Evolutionary conservation across 2,329 filamentous ascomycete species (phyloP).

Genomic region (Pseudogymnoascus sp.): DNA sequence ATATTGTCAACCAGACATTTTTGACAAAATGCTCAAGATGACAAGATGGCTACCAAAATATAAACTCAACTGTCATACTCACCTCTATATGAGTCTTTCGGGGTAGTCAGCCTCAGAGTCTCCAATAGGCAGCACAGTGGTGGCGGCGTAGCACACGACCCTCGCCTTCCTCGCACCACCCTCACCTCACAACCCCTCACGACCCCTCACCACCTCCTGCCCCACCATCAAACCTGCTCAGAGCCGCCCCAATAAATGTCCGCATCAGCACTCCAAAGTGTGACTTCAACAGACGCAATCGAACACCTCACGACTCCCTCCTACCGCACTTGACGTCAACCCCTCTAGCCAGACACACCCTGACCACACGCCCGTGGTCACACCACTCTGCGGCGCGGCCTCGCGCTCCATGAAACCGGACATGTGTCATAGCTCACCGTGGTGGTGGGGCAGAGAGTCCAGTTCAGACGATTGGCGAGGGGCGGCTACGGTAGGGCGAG

Average conservation of each 20-base stretch:
- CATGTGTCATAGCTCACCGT: background rate
- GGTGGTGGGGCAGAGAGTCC: background rate
- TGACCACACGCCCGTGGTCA: background rate
- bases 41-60: background rate
- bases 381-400: background rate
- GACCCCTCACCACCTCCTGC: background rate
- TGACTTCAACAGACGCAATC: background rate
- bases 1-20: background rate
- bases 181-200: background rate
- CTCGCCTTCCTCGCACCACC: background rate
- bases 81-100: background rate
- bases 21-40: background rate
- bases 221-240: background rate
- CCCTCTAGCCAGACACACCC: background rate
- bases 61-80: background rate
- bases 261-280: background rate
- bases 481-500: background rate
- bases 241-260: background rate
- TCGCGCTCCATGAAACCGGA: slow-evolving; percentile 1
- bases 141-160: background rate
- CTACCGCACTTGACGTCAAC: background rate
- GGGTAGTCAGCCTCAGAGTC: background rate
- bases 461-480: background rate
- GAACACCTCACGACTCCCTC: background rate
- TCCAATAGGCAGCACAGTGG: background rate